These are phyloP conservation scores for Chytriomyces hyalinus DNA, from an alignment of 192 early-diverging fungal genomes.

Conservation along the genomic window DNA sequence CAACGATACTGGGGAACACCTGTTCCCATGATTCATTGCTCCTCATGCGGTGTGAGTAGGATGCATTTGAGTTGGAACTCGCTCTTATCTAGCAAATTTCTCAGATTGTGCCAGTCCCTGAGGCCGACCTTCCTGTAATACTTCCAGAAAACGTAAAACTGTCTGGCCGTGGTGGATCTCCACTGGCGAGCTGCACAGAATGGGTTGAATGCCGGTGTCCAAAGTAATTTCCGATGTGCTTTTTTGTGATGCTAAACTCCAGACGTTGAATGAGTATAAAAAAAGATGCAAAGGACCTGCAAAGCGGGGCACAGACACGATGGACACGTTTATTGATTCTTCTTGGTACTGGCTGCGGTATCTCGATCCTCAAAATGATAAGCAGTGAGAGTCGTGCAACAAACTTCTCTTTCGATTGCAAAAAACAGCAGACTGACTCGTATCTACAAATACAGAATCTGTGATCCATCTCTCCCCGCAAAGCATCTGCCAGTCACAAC, in stretches of 20 bases:
- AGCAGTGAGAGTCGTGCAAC: conserved; percentile 6
- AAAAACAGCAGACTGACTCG: conserved; percentile 1
- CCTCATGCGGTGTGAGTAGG: conserved; percentile 64
- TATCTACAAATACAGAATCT: conserved; percentile 30
- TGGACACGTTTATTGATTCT: conserved; percentile 98
- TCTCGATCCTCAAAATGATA: conserved; percentile 75
- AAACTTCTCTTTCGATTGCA: conserved; percentile 15
- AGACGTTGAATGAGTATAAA: neutral
- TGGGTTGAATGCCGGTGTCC: conserved; percentile 83
- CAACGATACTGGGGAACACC: conserved; percentile 98
- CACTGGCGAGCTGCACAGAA: conserved; percentile 62
- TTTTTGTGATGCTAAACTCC: neutral
- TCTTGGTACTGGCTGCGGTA: conserved; percentile 96
- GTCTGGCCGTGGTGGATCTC: conserved; percentile 71
- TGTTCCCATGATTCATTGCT: conserved; percentile 92
- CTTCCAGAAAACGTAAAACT: conserved; percentile 69
- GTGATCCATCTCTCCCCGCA: conserved; percentile 17
- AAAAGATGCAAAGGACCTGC: conserved; percentile 70
- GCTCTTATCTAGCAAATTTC: neutral
- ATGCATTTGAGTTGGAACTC: neutral
- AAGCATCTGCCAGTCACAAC: conserved; percentile 85
- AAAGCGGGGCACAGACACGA: conserved; percentile 86
- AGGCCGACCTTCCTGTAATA: conserved; percentile 75
- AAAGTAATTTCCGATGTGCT: conserved; percentile 41
- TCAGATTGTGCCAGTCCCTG: conserved; percentile 81